Evolutionary conservation across 129 eudicot genomes (phyloP).

Genomic region (Artemisia argyi): DNA sequence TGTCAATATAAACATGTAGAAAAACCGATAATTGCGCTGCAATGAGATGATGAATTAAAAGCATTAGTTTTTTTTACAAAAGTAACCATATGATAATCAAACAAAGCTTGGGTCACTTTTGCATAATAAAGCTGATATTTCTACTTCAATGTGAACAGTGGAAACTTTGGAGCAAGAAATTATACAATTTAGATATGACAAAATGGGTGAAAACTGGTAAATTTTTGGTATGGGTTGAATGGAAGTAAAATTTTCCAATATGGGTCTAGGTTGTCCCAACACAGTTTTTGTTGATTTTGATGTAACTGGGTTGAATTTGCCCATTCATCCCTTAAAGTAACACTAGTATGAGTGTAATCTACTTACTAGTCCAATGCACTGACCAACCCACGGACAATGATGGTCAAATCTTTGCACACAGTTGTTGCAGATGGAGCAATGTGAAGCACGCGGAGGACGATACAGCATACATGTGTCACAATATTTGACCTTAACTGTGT

Average conservation of each 20-base stretch:
- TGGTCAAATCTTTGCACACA: constrained; percentile 96
- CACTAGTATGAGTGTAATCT: not conserved
- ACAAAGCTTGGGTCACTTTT: constrained; percentile 2
- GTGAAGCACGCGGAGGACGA: constrained; percentile 97
- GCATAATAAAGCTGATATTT: not conserved
- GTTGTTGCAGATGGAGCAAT: constrained; percentile 98
- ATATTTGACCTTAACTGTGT: constrained; percentile 73
- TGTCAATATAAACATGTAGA: constrained; percentile 90
- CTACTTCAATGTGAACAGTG: not conserved
- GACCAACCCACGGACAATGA: constrained; percentile 99
- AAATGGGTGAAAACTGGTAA: not conserved
- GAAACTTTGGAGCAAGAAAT: not conserved
- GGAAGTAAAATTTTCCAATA: too few relatives aligned
- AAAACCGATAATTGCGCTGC: constrained; percentile 96
- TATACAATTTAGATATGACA: not conserved
- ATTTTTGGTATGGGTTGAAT: not conserved
- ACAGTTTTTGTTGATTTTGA: not conserved
- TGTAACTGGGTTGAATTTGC: too few relatives aligned
- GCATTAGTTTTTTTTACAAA: not conserved
- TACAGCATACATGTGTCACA: constrained; percentile 94
- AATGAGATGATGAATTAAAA: constrained; percentile 16
- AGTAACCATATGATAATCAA: not conserved
- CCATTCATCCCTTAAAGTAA: not conserved
- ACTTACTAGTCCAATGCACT: constrained; percentile 95
- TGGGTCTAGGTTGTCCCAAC: not conserved